Conservation (phyloP, 495 filamentous ascomycete genomes). For the Melanomma pulvis-pyrius region DNA sequence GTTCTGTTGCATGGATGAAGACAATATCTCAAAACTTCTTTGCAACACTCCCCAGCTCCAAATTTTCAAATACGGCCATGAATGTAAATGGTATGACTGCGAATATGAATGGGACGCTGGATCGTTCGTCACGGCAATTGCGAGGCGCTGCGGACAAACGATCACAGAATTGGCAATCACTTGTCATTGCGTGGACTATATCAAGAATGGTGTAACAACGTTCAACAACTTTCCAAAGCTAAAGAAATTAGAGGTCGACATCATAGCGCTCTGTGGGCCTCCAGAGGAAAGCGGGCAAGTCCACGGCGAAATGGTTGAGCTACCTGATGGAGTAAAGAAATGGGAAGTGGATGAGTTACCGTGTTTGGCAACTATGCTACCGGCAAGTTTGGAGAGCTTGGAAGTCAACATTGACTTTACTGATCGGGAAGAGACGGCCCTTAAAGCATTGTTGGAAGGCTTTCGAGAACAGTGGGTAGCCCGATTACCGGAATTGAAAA, state of each 20-base stretch:
- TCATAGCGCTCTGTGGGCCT: not conserved
- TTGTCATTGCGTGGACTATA: not conserved
- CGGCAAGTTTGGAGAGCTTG: not conserved
- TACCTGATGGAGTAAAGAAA: not conserved
- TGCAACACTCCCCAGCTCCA: not conserved
- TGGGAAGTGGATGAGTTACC: not conserved
- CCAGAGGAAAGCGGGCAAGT: not conserved
- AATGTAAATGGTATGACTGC: not conserved
- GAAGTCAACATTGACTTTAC: not conserved
- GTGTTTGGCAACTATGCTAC: not conserved
- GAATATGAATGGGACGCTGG: not conserved
- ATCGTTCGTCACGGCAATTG: not conserved
- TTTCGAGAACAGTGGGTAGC: not conserved
- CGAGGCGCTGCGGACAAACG: not conserved
- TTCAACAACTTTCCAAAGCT: not conserved
- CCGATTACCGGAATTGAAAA: not conserved
- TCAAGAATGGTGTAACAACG: not conserved
- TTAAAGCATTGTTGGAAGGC: not conserved
- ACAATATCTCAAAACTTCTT: not conserved
- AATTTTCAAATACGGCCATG: conserved; percentile 5
- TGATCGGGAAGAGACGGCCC: not conserved
- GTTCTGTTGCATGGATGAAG: conserved; percentile 6
- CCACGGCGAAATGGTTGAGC: not conserved
- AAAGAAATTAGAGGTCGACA: not conserved
- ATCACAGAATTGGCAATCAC: conserved; percentile 3